These are phyloP conservation scores for Annulohypoxylon truncatum DNA, from an alignment of 2,329 filamentous ascomycete genomes.

Conservation along the genomic window DNA sequence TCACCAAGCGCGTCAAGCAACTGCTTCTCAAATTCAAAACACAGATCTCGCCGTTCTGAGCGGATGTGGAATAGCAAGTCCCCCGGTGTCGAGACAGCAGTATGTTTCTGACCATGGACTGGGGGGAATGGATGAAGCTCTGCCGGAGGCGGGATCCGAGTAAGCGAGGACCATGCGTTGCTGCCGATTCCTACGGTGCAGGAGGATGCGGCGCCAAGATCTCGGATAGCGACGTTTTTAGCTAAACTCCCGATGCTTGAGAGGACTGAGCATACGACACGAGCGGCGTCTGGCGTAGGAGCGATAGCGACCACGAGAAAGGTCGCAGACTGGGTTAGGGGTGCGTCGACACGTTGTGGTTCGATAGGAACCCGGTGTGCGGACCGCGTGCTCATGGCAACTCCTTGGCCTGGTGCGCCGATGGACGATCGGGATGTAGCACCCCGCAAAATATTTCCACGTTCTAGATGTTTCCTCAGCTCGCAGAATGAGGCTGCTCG, in stretches of 20 bases:
- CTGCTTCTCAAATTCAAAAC: conserved; percentile 69
- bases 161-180: conserved; percentile 62
- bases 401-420: neutral
- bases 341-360: conserved; percentile 61
- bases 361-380: conserved; percentile 50
- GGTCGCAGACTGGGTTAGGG: conserved; percentile 63
- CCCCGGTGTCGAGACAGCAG: conserved; percentile 65
- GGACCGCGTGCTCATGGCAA: conserved; percentile 22
- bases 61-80: conserved; percentile 70
- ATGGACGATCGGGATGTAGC: neutral
- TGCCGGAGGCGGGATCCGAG: conserved; percentile 56
- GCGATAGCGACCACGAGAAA: conserved; percentile 63
- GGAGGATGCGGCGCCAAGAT: conserved; percentile 58
- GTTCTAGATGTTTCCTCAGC: conserved; percentile 2
- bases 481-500: conserved; percentile 6
- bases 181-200: conserved; percentile 68
- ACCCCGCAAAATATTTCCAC: neutral
- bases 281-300: conserved; percentile 50
- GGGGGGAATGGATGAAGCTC: conserved; percentile 64
- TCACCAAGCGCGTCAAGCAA: conserved; percentile 61
- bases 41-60: conserved; percentile 65
- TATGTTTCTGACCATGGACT: conserved; percentile 61
- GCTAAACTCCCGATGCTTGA: conserved; percentile 58
- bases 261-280: conserved; percentile 56
- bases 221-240: conserved; percentile 66